Evolutionary conservation across 2,329 filamentous ascomycete species (phyloP).

Genomic region (Sarocladiaceae sp.): DNA sequence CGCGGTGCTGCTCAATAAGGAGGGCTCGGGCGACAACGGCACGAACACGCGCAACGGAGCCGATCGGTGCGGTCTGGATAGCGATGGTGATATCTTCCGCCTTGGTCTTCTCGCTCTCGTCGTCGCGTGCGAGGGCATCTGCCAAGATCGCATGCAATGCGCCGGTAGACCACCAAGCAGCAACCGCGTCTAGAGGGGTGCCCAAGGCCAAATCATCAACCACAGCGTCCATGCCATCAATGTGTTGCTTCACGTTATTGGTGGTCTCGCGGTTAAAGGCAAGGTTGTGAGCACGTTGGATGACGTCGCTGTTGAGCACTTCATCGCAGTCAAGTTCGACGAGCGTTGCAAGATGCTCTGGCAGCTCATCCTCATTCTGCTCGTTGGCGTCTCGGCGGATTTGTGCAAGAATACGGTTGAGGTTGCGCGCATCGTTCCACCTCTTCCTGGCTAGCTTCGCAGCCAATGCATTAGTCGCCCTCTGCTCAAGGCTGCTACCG

Average conservation of each 20-base stretch:
- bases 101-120: conserved; percentile 11
- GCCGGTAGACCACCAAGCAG: conserved; percentile 82
- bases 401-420: conserved; percentile 43
- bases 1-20: conserved; percentile 46
- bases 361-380: conserved; percentile 54
- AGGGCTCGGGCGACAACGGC: conserved; percentile 54
- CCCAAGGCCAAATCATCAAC: conserved; percentile 80
- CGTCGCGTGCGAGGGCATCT: conserved; percentile 40
- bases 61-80: conserved; percentile 66
- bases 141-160: conserved; percentile 64
- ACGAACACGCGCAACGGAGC: conserved; percentile 62
- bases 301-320: conserved; percentile 69
- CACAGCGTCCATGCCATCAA: conserved; percentile 73
- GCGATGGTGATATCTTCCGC: conserved; percentile 57
- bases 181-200: conserved; percentile 82
- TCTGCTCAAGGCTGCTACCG: conserved; percentile 36
- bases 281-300: conserved; percentile 82
- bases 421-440: conserved; percentile 74
- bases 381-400: conserved; percentile 33
- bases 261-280: conserved; percentile 79
- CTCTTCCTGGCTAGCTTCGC: conserved; percentile 66
- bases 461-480: conserved; percentile 62
- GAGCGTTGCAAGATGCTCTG: conserved; percentile 68
- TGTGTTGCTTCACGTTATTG: conserved; percentile 54
- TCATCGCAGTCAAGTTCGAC: conserved; percentile 76